A percentile compares a stretch with the other conserved stretches of the same genome.
These are phyloP conservation scores for Nepenthes alata DNA, from an alignment of 179 eudicot species.

Conservation along the genomic window DNA sequence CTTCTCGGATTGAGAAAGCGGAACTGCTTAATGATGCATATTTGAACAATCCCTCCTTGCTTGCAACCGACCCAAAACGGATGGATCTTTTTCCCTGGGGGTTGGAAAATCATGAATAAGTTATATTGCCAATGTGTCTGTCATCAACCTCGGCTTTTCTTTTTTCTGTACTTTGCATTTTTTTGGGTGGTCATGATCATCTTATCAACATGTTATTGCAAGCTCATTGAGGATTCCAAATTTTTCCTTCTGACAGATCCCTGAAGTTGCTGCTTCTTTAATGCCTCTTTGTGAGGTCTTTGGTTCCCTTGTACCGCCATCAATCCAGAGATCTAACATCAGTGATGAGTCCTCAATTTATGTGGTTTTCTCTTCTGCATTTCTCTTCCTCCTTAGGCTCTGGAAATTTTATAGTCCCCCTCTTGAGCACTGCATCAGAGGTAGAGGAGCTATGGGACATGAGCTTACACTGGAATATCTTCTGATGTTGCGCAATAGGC, in stretches of 20 bases:
- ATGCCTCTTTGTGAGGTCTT: slow-evolving; percentile 40
- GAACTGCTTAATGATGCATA: too few species aligned
- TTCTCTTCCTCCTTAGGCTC: slow-evolving; percentile 25
- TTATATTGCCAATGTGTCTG: not conserved
- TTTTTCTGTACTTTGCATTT: not conserved
- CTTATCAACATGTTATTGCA: not conserved
- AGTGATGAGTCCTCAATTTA: slow-evolving; percentile 19
- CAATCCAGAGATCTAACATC: slow-evolving; percentile 3
- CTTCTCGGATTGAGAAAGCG: too few species aligned
- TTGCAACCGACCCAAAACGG: too few species aligned
- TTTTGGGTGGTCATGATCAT: not conserved
- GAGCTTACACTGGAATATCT: slow-evolving; percentile 31
- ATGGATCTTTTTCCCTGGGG: too few species aligned
- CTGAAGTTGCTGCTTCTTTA: slow-evolving; percentile 36
- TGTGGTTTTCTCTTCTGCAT: slow-evolving; percentile 31
- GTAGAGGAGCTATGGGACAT: slow-evolving; percentile 17
- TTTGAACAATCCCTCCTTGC: too few species aligned
- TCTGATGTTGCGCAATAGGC: slow-evolving; percentile 20
- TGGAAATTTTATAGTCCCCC: slow-evolving; percentile 36
- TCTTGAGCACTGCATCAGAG: slow-evolving; percentile 22
- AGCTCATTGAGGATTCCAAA: not conserved
- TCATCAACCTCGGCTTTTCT: not conserved
- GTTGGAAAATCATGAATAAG: not conserved
- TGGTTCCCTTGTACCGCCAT: slow-evolving; percentile 24
- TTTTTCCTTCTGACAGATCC: slow-evolving; percentile 15